A percentile compares a stretch with the other conserved stretches of the same genome.
Conservation (phyloP, 83 land plant species). For the Thuja plicata region DNA sequence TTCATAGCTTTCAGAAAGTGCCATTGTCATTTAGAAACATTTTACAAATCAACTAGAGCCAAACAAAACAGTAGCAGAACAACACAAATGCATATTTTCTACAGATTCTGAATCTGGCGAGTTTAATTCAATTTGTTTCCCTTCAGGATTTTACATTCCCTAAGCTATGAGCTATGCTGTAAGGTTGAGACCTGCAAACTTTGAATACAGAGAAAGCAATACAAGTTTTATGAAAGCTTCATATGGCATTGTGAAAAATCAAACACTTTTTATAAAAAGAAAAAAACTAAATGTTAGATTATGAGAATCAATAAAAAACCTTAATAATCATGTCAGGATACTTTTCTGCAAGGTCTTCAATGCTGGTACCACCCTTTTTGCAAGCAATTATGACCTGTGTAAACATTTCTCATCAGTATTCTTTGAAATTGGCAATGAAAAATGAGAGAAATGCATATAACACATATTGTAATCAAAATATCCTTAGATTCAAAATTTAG, state of each 20-base stretch:
- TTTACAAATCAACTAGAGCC: not conserved
- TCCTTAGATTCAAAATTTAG: not conserved
- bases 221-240: not conserved
- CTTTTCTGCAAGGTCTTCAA: constrained; percentile 98
- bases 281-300: not conserved
- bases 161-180: not conserved
- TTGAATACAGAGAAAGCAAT: not conserved
- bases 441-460: not conserved
- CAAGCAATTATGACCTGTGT: constrained; percentile 94
- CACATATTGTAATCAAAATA: not conserved
- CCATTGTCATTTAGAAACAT: not conserved
- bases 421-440: not conserved
- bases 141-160: not conserved
- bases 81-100: not conserved
- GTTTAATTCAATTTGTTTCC: not conserved
- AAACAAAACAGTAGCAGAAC: not conserved
- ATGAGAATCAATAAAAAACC: constrained; percentile 29
- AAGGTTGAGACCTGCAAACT: not conserved
- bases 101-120: not conserved
- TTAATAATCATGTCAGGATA: constrained; percentile 95
- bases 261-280: not conserved
- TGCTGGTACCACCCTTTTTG: constrained; percentile 96
- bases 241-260: not conserved
- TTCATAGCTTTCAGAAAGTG: not conserved
- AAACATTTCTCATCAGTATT: not conserved